Evolutionary conservation across 768 basidiomycete species (phyloP), one percentile per base, ranked within the genome.

Genomic region (Leccinum barrowsii): DNA sequence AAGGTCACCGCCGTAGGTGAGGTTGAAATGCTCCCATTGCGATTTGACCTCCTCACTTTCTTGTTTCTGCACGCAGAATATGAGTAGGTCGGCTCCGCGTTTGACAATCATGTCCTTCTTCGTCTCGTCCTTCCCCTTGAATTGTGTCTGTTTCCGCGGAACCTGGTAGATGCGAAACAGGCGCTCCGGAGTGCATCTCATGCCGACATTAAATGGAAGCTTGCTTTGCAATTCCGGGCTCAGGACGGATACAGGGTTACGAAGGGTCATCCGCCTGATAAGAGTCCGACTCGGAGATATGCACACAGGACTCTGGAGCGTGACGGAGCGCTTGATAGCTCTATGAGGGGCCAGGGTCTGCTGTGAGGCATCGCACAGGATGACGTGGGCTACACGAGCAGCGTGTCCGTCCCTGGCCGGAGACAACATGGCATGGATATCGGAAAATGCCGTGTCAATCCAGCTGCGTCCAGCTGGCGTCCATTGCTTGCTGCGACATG

Each of bases 1-100:
- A 49, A 69, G 67, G 17, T 68, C 68, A 12, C 67, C 67, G 3
- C 67, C 63, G 15, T 69, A 69, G 26, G 61, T 59, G 49, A 52
- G 6, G n/a, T 61, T 59, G 55, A 69, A 69, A 55, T 65, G 37
- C 5, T 69, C 59, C 65, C 68, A 70, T 57, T 67, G 63, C 21
- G 11, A 35, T 59, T 30, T 68, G 51, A 68, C 58, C 21, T 61
- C 55, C 49, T 12, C 10, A 19, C 19, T 48, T 1, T 51, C 57
- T 24, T 50, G 54, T 35, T 54, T 63, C 24, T 54, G 24, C 46
- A 59, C 66, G 50, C 67, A 69, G 34, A 65, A 68, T 19, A 69
- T 50, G 44, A 69, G 68, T 10, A 70, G 40, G 22, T 70, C 63
- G 8, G 59, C 63, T 53, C 68, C 63, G 17, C 67, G 66, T 52